Base-by-base conservation (phyloP, 1,139 yeast genomes). In the Meyerozyma guilliermondii region DNA sequence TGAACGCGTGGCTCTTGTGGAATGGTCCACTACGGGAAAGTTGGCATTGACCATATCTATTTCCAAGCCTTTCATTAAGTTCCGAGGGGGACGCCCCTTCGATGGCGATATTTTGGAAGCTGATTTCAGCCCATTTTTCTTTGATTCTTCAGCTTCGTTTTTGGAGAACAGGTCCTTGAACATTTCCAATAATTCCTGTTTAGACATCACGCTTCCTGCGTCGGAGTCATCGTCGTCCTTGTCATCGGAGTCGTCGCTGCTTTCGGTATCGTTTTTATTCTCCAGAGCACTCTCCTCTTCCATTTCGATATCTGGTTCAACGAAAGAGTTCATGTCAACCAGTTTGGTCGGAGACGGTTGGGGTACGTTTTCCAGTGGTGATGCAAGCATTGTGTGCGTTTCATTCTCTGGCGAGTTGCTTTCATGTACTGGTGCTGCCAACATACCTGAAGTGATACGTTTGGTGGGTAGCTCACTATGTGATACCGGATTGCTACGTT, bases 371-470 rank as follows among this genome's bases (percentile, higher is more conserved):
- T 33, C 36, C 14, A 9, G 11, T 5, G 36, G 36, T 18, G 36
- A 33, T 7, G 36, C 36, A 6, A 22, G 16, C 9, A 5, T 36
- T 18, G 8, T 35, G 13, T 11, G 16, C 9, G 11, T 9, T 35
- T 22, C 30, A 30, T 7, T 20, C 10, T n/a, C 38, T 23, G 14
- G 40, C 29, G 34, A 22, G 20, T n/a, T 27, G 13, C 48, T 51
- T 7, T 50, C 29, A 16, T 53, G 54, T 7, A 45, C 56, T 1
- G 74, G 74, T 30, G 64, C 54, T 40, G 53, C 56, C 39, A 83
- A 62, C 87, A 81, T 83, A 1, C 89, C 89, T 0, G 87, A 81
- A 1, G 86, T 80, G 38, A 82, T 80, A 54, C 87, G 68, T 41
- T 62, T 62, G 1, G 74, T 66, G 1, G 70, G 64, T 18, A 66